A percentile compares a stretch with the other conserved stretches of the same genome.
phyloP scores from a whole-genome alignment of 495 filamentous ascomycete genomes.

The Talaromyces wortmannii region DNA sequence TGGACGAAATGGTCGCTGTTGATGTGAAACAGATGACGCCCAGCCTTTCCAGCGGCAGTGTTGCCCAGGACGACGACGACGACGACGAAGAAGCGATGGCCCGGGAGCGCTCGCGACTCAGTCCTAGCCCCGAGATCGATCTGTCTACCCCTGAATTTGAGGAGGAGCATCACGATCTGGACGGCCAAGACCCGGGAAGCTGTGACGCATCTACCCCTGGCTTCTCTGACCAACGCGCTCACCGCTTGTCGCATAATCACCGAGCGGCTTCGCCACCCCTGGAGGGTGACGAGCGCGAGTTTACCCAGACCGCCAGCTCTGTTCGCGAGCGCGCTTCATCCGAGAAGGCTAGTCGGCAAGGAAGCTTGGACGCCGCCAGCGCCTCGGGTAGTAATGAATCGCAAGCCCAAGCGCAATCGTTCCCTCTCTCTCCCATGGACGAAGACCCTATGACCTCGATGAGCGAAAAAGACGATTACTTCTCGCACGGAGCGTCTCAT shows the following conservation, averaged over 20 bases:
- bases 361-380: conserved; percentile 24
- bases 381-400: conserved; percentile 26
- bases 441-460: conserved; percentile 27
- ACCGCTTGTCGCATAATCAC: conserved; percentile 51
- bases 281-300: conserved; percentile 94
- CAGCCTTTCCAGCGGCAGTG: conserved; percentile 66
- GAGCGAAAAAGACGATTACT: conserved; percentile 30
- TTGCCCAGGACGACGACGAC: conserved; percentile 47
- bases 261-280: conserved; percentile 77
- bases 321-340: conserved; percentile 69
- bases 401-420: conserved; percentile 21
- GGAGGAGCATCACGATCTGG: conserved; percentile 54
- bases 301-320: conserved; percentile 85
- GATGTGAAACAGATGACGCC: conserved; percentile 65
- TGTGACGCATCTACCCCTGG: background rate
- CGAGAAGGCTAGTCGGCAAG: conserved; percentile 36
- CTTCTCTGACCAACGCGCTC: conserved; percentile 29
- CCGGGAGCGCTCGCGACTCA: conserved; percentile 68
- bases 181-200: conserved; percentile 8
- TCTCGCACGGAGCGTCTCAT: conserved; percentile 24
- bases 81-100: conserved; percentile 67
- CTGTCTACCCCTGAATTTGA: conserved; percentile 84
- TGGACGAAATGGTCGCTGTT: conserved; percentile 40
- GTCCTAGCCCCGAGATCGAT: conserved; percentile 88
- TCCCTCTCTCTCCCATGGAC: conserved; percentile 26